Evolutionary conservation across 176 grass and related monocot genomes (phyloP).

Genomic region (Poa annua): DNA sequence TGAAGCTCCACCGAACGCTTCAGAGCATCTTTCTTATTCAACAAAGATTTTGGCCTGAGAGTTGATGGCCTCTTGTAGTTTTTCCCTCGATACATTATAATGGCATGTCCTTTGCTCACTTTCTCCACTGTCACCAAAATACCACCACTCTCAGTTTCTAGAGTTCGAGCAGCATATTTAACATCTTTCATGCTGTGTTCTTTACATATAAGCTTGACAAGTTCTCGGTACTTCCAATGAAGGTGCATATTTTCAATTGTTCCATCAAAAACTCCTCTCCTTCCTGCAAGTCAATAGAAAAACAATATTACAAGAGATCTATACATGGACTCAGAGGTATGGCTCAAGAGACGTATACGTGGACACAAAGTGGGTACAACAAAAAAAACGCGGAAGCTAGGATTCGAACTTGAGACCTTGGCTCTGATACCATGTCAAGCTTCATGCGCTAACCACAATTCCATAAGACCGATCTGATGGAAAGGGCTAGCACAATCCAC

Average conservation of each 20-base stretch:
- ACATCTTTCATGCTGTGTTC: constrained; percentile 68
- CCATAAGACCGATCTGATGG: too few relatives aligned
- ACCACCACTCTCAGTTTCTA: constrained; percentile 91
- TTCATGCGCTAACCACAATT: too few relatives aligned
- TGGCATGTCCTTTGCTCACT: constrained; percentile 90
- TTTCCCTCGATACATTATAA: constrained; percentile 91
- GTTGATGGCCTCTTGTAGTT: constrained; percentile 84
- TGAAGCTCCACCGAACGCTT: constrained; percentile 75
- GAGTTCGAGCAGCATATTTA: constrained; percentile 60
- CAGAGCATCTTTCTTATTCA: constrained; percentile 81
- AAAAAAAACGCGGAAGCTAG: too few relatives aligned
- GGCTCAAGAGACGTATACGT: too few relatives aligned
- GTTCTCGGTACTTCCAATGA: constrained; percentile 94
- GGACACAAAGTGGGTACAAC: too few relatives aligned
- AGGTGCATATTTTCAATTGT: constrained; percentile 98
- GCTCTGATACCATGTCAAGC: too few relatives aligned
- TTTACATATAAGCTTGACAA: constrained; percentile 92
- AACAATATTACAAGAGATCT: background rate
- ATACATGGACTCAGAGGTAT: too few relatives aligned
- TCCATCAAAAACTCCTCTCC: constrained; percentile 92
- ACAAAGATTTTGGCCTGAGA: constrained; percentile 74
- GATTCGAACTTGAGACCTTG: too few relatives aligned
- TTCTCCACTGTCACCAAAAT: constrained; percentile 88
- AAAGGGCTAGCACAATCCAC: too few relatives aligned
- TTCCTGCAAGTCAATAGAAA: constrained; percentile 60